A percentile compares a stretch with the other conserved stretches of the same genome.
phyloP scores from a whole-genome alignment of 2,329 filamentous ascomycete species.

The Zymoseptoria crescenta region DNA sequence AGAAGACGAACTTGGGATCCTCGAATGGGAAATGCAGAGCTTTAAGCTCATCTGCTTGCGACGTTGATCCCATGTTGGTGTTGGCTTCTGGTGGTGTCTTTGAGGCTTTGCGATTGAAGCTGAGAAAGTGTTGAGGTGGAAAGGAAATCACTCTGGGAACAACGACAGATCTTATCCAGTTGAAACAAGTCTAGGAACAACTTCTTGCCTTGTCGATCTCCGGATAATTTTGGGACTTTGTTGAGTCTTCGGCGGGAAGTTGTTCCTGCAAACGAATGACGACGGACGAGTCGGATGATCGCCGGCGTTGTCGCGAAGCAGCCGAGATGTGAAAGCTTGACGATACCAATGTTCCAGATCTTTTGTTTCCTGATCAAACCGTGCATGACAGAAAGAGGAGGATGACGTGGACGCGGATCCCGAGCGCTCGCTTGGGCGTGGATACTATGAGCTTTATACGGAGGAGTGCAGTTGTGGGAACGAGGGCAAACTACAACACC shows the following conservation, averaged over 20 bases:
- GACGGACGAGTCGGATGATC: neutral
- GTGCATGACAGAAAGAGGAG: neutral
- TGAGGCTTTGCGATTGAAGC: neutral
- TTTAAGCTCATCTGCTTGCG: constrained; percentile 29
- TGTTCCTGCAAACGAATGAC: neutral
- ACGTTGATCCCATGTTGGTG: constrained; percentile 10
- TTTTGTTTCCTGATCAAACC: neutral
- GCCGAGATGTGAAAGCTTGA: neutral
- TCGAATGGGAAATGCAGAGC: constrained; percentile 38
- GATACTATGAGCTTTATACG: constrained; percentile 1
- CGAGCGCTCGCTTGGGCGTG: constrained; percentile 2
- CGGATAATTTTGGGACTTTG: neutral
- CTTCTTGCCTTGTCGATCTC: neutral
- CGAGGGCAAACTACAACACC: neutral
- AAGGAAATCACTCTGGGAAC: neutral
- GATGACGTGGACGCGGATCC: constrained; percentile 3
- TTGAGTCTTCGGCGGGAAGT: neutral
- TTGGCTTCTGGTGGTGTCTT: neutral
- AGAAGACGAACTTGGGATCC: constrained; percentile 89
- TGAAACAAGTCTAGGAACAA: neutral
- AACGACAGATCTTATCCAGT: neutral
- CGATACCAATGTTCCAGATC: neutral
- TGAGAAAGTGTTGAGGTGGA: neutral
- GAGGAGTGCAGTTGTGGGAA: constrained; percentile 5
- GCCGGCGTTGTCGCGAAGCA: neutral